Evolutionary conservation across 148 eudicot genomes (phyloP), one percentile per base, ranked within the genome.

Genomic region (Beta vulgaris): DNA sequence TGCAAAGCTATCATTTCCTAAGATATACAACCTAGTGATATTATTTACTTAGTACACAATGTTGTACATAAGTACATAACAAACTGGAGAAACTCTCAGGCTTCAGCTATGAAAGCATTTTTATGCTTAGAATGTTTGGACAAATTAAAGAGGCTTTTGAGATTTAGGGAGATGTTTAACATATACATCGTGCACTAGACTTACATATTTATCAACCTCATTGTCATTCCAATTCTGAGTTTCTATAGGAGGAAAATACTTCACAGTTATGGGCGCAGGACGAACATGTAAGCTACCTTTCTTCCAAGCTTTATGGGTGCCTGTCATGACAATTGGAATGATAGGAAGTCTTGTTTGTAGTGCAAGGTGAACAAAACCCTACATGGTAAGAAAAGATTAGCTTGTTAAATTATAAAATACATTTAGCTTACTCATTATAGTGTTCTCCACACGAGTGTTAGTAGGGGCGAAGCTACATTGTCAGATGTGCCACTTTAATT

Each of bases 291-390:
- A 77, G 74, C 81, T 64, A 29, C 79, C 86, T 53, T 84, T 81
- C 79, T 60, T 84, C 84, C 84, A 84, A 37, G 84, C 82, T n/a
- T n/a, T n/a, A n/a, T n/a, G n/a, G n/a, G n/a, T n/a, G n/a, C n/a
- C n/a, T n/a, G n/a, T n/a, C n/a, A 75, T 73, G 61, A 84, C 80
- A 36, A 84, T 80, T 8, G 86, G 84, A 36, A 84, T 73, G 14
- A 84, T 78, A 13, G 84, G 84, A 40, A 76, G 80, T 36, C 77
- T 51, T 15, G 80, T 72, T 53, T 81, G 82, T 49, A 84, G 44
- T 37, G 84, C 87, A 71, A 84, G 57, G 67, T 84, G 87, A 51
- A 78, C 78, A 69, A 84, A 84, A 42, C 87, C 87, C 87, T 84
- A 69, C 72, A 79, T 9, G 21, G 7, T n/a, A 29, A 44, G 23